A percentile compares a stretch with the other conserved stretches of the same genome.
Conservation (phyloP, 2,329 filamentous ascomycete genomes). For the Leptographium radiaticola region DNA sequence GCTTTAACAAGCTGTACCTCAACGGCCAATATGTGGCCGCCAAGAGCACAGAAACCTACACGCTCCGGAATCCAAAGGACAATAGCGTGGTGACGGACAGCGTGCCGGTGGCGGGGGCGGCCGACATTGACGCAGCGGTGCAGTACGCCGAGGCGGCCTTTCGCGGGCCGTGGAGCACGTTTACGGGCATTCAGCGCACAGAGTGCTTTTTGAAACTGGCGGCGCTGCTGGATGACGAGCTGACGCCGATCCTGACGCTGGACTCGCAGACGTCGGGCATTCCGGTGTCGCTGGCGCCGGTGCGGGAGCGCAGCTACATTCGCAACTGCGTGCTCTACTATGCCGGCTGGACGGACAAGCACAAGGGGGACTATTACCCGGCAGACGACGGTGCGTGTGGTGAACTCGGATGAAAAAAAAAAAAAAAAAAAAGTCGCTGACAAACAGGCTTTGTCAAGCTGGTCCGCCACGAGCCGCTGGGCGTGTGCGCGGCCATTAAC, state of each 20-base stretch:
- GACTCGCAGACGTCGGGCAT: slow-evolving; percentile 38
- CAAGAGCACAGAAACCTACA: not conserved
- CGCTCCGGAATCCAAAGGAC: slow-evolving; percentile 1
- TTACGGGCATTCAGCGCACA: not conserved
- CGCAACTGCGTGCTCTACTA: slow-evolving; percentile 6
- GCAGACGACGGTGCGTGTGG: slow-evolving; percentile 14
- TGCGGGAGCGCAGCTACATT: slow-evolving; percentile 38
- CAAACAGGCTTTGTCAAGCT: slow-evolving; percentile 20
- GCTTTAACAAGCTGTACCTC: not conserved
- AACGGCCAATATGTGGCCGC: not conserved
- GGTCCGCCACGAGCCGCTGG: slow-evolving; percentile 20
- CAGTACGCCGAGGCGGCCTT: not conserved
- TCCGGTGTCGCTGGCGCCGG: not conserved
- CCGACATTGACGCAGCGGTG: slow-evolving; percentile 1
- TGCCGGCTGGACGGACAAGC: slow-evolving; percentile 25
- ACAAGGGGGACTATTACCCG: slow-evolving; percentile 22
- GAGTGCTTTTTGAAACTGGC: not conserved
- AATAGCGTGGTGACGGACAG: not conserved
- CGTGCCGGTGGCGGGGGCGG: not conserved
- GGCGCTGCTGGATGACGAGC: not conserved
- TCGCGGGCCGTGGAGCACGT: not conserved
- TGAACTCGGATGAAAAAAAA: slow-evolving; percentile 6
- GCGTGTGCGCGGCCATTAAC: slow-evolving; percentile 17
- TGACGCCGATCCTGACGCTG: not conserved
- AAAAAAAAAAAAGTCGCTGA: not conserved